Base-by-base conservation (phyloP, 176 grass and related monocot species). In the Phoenix dactylifera region DNA sequence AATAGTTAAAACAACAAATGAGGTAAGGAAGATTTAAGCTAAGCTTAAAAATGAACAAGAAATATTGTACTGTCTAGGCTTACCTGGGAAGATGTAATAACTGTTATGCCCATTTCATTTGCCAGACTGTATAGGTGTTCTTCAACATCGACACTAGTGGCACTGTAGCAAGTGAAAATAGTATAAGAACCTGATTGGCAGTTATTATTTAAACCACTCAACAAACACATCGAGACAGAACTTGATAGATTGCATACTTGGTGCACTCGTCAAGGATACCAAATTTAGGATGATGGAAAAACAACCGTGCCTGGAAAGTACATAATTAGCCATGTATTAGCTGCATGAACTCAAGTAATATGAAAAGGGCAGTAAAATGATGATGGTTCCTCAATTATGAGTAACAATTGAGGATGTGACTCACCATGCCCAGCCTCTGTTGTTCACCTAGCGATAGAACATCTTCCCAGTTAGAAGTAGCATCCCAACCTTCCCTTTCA, bases 91-190 rank as follows among this genome's bases (percentile, higher is more conserved):
- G 93, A 97, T 22, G 93, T 97, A 52, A 97, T 80, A 54, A 97
- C 87, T 4, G 93, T 91, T 85, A 92, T 97, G 24, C 84, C 87
- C 93, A 97, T 97, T 58, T 76, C 50, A 55, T 80, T 88, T 64
- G 93, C 87, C 23, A 97, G 78, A 52, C 81, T 92, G 59, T 97
- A 97, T 29, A 97, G 23, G 75, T 97, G 93, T 49, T 97, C 93
- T 74, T 97, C 93, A 26, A 97, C 87, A 97, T 97, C 93, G 29
- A 97, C 93, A 63, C 93, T 97, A 0, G 87, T 97, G 7, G 93
- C 93, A 65, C 93, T 97, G 73, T 61, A 72, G 80, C 59, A 58
- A 66, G 64, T 16, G 4, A 61, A 14, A 0, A 44, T 2, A 4
- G 3, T 26, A 56, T 86, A 71, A 80, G 72, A 29, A 77, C 29